Evolutionary conservation across 163 green algal species (phyloP).

Genomic region (Chlorella variabilis): DNA sequence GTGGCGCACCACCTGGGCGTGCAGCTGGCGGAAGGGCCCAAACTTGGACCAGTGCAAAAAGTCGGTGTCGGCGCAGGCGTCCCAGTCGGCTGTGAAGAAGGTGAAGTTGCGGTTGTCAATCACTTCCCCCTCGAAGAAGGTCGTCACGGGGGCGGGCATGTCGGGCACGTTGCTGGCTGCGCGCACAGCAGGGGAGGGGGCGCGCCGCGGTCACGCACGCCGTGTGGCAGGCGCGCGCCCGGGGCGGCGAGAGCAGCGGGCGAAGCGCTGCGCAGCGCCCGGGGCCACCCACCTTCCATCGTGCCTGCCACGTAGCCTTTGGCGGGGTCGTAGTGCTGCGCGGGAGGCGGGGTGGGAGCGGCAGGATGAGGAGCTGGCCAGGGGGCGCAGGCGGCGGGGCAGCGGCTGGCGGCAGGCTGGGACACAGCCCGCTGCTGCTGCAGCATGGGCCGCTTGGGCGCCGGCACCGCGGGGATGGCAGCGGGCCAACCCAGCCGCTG

Average conservation of each 20-base stretch:
- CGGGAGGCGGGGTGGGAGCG: background rate
- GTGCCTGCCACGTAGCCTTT: slow-evolving; percentile 67
- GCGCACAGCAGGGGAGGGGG: too few species aligned
- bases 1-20: slow-evolving; percentile 25
- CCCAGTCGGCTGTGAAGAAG: slow-evolving; percentile 85
- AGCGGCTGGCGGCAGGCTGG: too few species aligned
- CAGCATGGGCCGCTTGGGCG: too few species aligned
- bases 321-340: slow-evolving; percentile 46
- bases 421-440: too few species aligned
- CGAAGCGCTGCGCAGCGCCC: too few species aligned
- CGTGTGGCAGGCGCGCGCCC: too few species aligned
- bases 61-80: slow-evolving; percentile 67
- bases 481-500: too few species aligned
- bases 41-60: slow-evolving; percentile 81
- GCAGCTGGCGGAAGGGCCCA: slow-evolving; percentile 59
- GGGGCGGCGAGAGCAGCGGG: too few species aligned
- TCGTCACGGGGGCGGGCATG: slow-evolving; percentile 51
- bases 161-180: slow-evolving; percentile 72
- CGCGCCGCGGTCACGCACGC: too few species aligned
- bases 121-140: slow-evolving; percentile 85
- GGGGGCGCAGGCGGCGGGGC: too few species aligned
- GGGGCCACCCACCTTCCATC: slow-evolving; percentile 72
- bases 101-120: slow-evolving; percentile 85
- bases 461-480: too few species aligned
- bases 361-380: background rate